A percentile compares a stretch with the other conserved stretches of the same genome.
These are phyloP conservation scores for Nemania serpens DNA, from an alignment of 2,329 filamentous ascomycete genomes.

Conservation along the genomic window DNA sequence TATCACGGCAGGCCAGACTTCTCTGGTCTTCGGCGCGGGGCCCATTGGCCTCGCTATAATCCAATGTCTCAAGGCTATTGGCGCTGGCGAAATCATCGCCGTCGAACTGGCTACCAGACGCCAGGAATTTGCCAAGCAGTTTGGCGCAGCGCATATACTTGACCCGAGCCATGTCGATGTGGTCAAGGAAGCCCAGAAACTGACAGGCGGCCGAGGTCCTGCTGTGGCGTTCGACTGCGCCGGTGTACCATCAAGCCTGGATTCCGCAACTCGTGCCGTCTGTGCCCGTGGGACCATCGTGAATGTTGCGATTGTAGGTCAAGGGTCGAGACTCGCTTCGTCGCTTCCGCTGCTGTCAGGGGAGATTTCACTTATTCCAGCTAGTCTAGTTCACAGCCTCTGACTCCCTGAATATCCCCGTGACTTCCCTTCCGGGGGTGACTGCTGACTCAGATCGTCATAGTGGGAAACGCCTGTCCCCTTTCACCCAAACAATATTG, in stretches of 20 bases:
- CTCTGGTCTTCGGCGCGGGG: conserved; percentile 63
- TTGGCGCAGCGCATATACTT: conserved; percentile 60
- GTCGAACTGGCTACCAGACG: conserved; percentile 58
- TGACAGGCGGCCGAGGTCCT: conserved; percentile 56
- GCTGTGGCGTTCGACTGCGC: conserved; percentile 67
- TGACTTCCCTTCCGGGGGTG: too few species aligned
- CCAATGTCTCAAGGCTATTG: conserved; percentile 59
- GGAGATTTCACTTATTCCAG: too few species aligned
- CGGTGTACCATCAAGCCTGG: conserved; percentile 58
- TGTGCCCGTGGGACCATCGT: conserved; percentile 61
- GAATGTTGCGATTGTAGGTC: conserved; percentile 60
- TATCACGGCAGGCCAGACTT: conserved; percentile 51
- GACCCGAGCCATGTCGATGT: conserved; percentile 58
- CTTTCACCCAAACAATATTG: conserved; percentile 58
- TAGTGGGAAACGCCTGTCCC: conserved; percentile 59
- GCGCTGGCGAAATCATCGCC: conserved; percentile 60
- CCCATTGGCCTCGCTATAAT: conserved; percentile 66
- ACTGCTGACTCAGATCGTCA: not conserved
- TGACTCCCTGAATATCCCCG: too few species aligned
- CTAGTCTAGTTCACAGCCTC: too few species aligned
- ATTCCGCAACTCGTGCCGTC: conserved; percentile 53
- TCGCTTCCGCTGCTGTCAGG: too few species aligned
- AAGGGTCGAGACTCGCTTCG: not conserved
- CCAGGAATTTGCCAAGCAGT: conserved; percentile 55
- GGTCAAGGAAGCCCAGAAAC: conserved; percentile 48